Evolutionary conservation across 257 asterid genomes (phyloP).

Genomic region (Solanum etuberosum): DNA sequence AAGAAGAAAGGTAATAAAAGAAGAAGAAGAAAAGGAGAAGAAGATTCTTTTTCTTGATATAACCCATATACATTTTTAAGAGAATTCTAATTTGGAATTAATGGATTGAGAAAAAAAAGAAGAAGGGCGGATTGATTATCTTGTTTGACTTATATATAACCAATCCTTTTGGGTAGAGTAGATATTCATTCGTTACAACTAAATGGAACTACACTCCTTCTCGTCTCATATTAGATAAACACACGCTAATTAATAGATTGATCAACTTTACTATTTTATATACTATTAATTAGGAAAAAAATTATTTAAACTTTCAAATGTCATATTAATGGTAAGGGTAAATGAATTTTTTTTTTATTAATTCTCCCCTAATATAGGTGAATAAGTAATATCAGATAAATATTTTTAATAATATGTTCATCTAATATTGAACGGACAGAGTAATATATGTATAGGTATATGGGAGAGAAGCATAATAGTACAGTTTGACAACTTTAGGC

Average conservation of each 20-base stretch:
- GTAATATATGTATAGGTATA: not conserved
- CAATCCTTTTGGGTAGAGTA: not conserved
- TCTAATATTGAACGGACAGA: too few relatives aligned
- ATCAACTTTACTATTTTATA: too few relatives aligned
- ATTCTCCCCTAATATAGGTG: too few relatives aligned
- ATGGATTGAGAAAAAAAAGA: not conserved
- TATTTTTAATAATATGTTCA: too few relatives aligned
- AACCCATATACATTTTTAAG: slow-evolving; percentile 6
- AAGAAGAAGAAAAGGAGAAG: slow-evolving; percentile 8
- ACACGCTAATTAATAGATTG: too few relatives aligned
- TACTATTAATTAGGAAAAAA: too few relatives aligned
- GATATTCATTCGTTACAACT: not conserved
- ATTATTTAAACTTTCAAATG: too few relatives aligned
- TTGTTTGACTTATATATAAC: not conserved
- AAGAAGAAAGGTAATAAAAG: slow-evolving; percentile 1
- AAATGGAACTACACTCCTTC: too few relatives aligned
- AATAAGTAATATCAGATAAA: too few relatives aligned
- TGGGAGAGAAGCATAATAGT: not conserved
- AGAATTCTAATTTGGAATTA: not conserved
- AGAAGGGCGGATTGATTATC: not conserved
- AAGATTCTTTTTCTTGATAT: not conserved
- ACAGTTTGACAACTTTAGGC: not conserved
- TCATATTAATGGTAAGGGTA: too few relatives aligned
- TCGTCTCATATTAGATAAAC: too few relatives aligned
- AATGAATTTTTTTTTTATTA: too few relatives aligned